Percentiles rank a stretch among this genome's conserved stretches.
These are phyloP conservation scores for Streptanthus diversifolius DNA, from an alignment of 345 rosid genomes.

Conservation along the genomic window DNA sequence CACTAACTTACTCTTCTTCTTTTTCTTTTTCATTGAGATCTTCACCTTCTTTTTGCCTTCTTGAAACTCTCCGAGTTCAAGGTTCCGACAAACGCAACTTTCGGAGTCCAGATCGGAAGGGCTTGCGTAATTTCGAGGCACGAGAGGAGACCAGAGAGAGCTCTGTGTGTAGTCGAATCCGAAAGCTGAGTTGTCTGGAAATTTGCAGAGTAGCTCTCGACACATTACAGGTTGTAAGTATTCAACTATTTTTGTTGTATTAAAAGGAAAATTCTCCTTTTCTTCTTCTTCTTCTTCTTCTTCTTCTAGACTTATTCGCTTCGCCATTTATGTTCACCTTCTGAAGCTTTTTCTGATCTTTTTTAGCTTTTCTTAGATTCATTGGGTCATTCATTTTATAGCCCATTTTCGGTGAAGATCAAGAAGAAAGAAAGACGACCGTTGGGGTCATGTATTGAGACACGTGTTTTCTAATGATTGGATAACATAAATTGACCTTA, in stretches of 20 bases:
- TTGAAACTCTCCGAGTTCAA: conserved; percentile 34
- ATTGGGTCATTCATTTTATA: not conserved
- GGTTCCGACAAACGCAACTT: conserved; percentile 35
- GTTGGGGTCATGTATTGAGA: conserved; percentile 10
- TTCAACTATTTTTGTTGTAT: conserved; percentile 65
- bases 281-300: conserved; percentile 44
- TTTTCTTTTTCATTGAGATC: conserved; percentile 3
- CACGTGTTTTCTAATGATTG: conserved; percentile 1
- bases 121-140: conserved; percentile 48
- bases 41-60: conserved; percentile 16
- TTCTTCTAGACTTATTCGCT: not conserved
- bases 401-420: not conserved
- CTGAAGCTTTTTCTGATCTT: not conserved
- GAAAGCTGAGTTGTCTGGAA: conserved; percentile 71
- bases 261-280: conserved; percentile 31
- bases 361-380: not conserved
- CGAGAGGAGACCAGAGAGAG: conserved; percentile 90
- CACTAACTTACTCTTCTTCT: conserved; percentile 33
- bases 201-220: conserved; percentile 68
- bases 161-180: conserved; percentile 77
- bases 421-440: conserved; percentile 28
- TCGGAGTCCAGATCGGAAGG: conserved; percentile 46
- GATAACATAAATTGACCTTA: not conserved
- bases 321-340: conserved; percentile 14
- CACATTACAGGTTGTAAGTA: conserved; percentile 72